Evolutionary conservation across 1,284 basidiomycete genomes (phyloP).

Genomic region (Cryptococcus sp.): DNA sequence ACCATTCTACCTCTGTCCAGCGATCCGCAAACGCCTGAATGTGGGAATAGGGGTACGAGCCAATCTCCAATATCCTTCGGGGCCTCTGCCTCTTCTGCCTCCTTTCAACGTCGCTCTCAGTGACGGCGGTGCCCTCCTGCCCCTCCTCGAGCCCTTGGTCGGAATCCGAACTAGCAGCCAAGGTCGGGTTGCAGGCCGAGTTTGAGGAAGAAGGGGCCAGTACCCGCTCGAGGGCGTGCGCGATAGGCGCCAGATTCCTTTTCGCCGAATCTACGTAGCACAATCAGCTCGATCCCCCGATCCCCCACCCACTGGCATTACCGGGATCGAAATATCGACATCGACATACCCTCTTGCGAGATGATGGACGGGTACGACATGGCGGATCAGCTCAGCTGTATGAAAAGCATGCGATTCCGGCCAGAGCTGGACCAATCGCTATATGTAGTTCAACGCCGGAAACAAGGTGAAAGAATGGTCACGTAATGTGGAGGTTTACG

Average conservation of each 20-base stretch:
- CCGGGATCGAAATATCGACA: background rate
- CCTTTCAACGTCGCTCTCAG: no score
- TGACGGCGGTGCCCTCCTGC: no score
- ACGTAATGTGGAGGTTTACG: background rate
- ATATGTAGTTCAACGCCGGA: background rate
- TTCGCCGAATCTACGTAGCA: conserved; percentile 26
- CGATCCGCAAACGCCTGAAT: conserved; percentile 26
- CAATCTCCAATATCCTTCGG: conserved; percentile 38
- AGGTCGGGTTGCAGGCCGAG: background rate
- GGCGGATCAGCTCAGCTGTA: no score
- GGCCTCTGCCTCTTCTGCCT: no score
- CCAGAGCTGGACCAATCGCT: no score
- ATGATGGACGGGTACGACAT: conserved; percentile 10
- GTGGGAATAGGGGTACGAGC: conserved; percentile 36
- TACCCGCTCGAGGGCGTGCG: conserved; percentile 25
- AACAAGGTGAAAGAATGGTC: background rate
- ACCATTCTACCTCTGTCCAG: conserved; percentile 33
- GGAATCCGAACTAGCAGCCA: background rate
- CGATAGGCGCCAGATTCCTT: conserved; percentile 35
- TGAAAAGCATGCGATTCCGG: no score
- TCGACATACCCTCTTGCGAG: background rate
- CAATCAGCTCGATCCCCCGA: background rate
- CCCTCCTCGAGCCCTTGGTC: no score
- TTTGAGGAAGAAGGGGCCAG: conserved; percentile 5
- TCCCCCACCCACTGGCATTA: background rate